phyloP scores from a whole-genome alignment of 1,284 basidiomycete genomes.

The Cutaneotrichosporon cavernicola region DNA sequence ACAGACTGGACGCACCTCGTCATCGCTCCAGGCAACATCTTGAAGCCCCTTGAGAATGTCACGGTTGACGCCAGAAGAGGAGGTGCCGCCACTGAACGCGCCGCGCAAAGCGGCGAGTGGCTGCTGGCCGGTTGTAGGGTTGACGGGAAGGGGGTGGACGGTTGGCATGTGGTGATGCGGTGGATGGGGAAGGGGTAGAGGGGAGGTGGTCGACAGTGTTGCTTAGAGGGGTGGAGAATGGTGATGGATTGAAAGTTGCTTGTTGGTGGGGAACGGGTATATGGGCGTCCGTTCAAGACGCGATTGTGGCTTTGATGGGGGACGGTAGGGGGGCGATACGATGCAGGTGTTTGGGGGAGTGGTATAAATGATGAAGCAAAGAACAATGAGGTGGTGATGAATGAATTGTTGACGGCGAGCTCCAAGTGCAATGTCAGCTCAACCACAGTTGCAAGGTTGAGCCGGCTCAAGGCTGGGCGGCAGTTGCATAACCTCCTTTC shows the following conservation, averaged over 20 bases:
- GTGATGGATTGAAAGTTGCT: conserved; percentile 4
- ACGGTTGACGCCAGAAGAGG: conserved; percentile 43
- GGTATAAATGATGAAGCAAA: conserved; percentile 7
- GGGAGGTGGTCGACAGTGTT: neutral
- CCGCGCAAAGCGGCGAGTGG: conserved; percentile 35
- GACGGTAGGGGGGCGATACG: neutral
- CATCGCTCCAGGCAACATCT: conserved; percentile 98
- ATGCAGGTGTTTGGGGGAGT: neutral
- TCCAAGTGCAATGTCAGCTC: too few species aligned
- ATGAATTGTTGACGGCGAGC: conserved; percentile 8
- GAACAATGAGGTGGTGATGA: conserved; percentile 5
- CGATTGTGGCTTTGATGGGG: neutral
- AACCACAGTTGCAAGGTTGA: too few species aligned
- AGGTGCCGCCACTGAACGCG: conserved; percentile 23
- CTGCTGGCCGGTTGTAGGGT: conserved; percentile 50
- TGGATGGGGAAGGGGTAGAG: conserved; percentile 9
- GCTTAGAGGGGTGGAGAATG: neutral
- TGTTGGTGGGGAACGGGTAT: neutral
- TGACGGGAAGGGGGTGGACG: conserved; percentile 46
- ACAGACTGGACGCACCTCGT: conserved; percentile 61
- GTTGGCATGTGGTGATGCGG: conserved; percentile 29
- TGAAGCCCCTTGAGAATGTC: conserved; percentile 65
- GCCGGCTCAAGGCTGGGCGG: too few species aligned
- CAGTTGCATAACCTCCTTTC: too few species aligned
- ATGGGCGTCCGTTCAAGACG: conserved; percentile 2